Evolutionary conservation across 495 filamentous ascomycete species (phyloP), one percentile per base, ranked within the genome.

Genomic region (Penicillium crystallinum): DNA sequence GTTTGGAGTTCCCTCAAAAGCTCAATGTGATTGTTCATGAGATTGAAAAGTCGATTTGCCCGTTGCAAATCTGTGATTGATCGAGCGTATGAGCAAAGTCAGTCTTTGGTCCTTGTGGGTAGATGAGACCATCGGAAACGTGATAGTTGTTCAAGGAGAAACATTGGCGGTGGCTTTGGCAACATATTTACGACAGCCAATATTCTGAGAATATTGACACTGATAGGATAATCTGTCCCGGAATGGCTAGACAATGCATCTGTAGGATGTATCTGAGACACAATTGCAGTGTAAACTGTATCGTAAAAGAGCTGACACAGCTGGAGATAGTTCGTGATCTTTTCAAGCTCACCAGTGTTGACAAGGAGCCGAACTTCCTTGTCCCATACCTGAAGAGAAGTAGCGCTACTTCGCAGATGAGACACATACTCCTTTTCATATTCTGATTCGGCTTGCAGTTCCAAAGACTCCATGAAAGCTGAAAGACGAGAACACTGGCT

Each of bases 1-100:
- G 85, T 87, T 2, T 33, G 40, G 0, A 84, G 43, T 56, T 88
- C 85, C 23, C 63, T 65, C 0, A 71, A 23, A 0, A 87, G 60
- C n/a, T 81, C 79, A 0, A 66, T 47, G 4, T 4, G 50, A 4
- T 43, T 25, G 1, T 25, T 10, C 11, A 43, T 10, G 0, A 55
- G 27, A 4, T 19, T 38, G 7, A 35, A 49, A 1, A 77, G 57
- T 40, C 78, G 56, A 40, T 68, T 48, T 25, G 76, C 70, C 8
- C 69, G 64, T 35, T 77, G 74, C 1, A 79, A 15, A 6, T 61
- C 48, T 9, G 71, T 66, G 9, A 79, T 59, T 0, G 72, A 59
- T 36, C 62, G 33, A 3, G 5, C 33, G 14, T 35, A 35, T 4
- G 33, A n/a, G 15, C 2, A n/a, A 3, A 35, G 10, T 3, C 11